Conservation (phyloP, 164 flowering plant species). For the Piper betle region DNA sequence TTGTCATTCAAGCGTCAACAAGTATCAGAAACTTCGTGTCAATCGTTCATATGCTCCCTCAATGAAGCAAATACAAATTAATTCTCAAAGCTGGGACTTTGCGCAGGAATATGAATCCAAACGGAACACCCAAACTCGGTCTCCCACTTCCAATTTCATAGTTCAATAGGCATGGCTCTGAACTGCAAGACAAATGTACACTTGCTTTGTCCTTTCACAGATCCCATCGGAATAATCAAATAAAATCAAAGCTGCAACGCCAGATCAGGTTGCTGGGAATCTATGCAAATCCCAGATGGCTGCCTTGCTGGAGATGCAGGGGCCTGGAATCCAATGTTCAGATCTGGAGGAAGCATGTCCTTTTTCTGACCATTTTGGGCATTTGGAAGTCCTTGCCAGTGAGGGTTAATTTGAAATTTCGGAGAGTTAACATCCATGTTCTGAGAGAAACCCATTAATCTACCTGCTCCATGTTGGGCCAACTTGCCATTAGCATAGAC, state of each 20-base stretch:
- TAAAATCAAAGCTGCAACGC: slow-evolving; percentile 71
- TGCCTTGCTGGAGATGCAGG: slow-evolving; percentile 68
- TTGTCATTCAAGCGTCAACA: no score
- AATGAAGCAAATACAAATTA: no score
- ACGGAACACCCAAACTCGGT: no score
- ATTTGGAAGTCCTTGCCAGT: slow-evolving; percentile 46
- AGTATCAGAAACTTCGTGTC: no score
- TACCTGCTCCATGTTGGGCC: slow-evolving; percentile 27
- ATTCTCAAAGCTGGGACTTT: no score
- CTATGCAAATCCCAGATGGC: slow-evolving; percentile 38
- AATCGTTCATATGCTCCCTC: no score
- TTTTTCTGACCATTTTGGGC: slow-evolving; percentile 41
- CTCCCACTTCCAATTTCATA: no score
- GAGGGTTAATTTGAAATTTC: slow-evolving; percentile 44
- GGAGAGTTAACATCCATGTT: slow-evolving; percentile 34
- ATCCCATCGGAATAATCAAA: background rate
- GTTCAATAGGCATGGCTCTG: no score
- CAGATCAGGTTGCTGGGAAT: slow-evolving; percentile 91
- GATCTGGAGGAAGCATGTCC: slow-evolving; percentile 73
- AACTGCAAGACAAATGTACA: no score
- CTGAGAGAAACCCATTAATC: slow-evolving; percentile 38
- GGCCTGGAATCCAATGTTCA: slow-evolving; percentile 73
- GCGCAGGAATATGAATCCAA: no score
- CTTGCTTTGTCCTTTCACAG: background rate
- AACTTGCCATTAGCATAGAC: slow-evolving; percentile 15